These are phyloP conservation scores for Malus sylvestris DNA, from an alignment of 306 rosid species.

Conservation along the genomic window DNA sequence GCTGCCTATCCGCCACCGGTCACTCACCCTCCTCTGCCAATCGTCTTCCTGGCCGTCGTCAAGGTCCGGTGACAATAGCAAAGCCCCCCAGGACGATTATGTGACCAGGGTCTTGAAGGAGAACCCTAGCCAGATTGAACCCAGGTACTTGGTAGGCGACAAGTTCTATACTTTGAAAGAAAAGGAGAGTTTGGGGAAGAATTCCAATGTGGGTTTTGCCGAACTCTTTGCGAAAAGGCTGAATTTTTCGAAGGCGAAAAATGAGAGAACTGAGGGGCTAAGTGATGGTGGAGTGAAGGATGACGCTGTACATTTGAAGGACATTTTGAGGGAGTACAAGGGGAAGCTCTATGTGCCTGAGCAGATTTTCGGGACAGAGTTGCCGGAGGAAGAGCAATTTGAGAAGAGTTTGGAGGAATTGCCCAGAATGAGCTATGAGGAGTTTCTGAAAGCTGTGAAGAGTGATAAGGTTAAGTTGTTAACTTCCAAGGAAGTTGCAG, in stretches of 20 bases:
- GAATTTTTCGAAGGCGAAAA: conserved; percentile 28
- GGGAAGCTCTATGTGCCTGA: conserved; percentile 97
- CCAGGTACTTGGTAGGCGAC: conserved; percentile 63
- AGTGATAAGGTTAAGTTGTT: conserved; percentile 57
- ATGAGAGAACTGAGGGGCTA: conserved; percentile 26
- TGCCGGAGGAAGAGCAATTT: conserved; percentile 78
- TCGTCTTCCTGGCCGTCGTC: conserved; percentile 32
- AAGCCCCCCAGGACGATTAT: conserved; percentile 52
- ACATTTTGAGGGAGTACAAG: conserved; percentile 73
- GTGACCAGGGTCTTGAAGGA: conserved; percentile 75
- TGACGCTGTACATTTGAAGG: conserved; percentile 65
- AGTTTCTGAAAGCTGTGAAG: conserved; percentile 55
- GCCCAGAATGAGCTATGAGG: conserved; percentile 71
- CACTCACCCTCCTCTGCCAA: conserved; percentile 40
- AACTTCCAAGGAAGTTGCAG: conserved; percentile 53
- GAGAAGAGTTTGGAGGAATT: conserved; percentile 36
- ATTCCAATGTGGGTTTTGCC: conserved; percentile 27
- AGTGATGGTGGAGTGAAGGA: conserved; percentile 22
- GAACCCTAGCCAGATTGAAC: conserved; percentile 88
- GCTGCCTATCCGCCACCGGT: conserved; percentile 23
- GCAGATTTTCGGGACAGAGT: conserved; percentile 51
- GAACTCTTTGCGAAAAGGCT: conserved; percentile 39
- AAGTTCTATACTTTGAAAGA: conserved; percentile 60
- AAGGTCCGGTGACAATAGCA: conserved; percentile 14
- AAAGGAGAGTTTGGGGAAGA: conserved; percentile 46